Evolutionary conservation across 345 rosid species (phyloP), one percentile per base, ranked within the genome.

Genomic region (Durio zibethinus): DNA sequence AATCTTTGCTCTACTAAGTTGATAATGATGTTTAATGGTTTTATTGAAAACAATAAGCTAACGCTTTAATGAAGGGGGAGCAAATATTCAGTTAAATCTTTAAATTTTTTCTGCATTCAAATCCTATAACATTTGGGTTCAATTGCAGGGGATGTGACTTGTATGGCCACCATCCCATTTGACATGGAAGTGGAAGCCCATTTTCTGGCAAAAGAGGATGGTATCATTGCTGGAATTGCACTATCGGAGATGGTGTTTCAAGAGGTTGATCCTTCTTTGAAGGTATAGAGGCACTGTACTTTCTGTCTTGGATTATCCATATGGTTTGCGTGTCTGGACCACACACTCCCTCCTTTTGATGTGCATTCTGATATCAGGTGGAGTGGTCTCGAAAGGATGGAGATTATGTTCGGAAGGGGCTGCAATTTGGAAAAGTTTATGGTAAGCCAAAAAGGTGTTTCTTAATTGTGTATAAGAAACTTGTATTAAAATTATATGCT

Each of bases 151-250:
- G 98, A 96, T 80, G 97, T 96, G 65, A 92, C 99, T 36, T 92
- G 98, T 87, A 60, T 90, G 93, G 97, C 98, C 70, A 94, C 97
- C 33, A 87, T 94, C 81, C 98, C 97, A 7, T 56, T 77, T 70
- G 97, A 92, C 65, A 83, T 82, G 97, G 94, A 94, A 83, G 98
- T 90, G 77, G 99, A 90, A 86, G 98, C 97, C 80, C 82, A 85
- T 88, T 96, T 96, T 87, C 83, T 96, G 82, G 97, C 95, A 0
- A 94, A 96, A 75, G 99, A 94, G 80, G 93, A 92, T 81, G 98
- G 98, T 56, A 85, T 94, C 74, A 77, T 96, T 73, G 98, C 97
- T 45, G 97, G 98, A 54, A 87, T 88, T 54, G 83, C 92, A 4
- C 91, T 94, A 59, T 93, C 97, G 25, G 95, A 90, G 76, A 85